A percentile compares a stretch with the other conserved stretches of the same genome.
These are phyloP conservation scores for Cyclotella atomus DNA, from an alignment of 108 stramenopile genomes.

Conservation along the genomic window DNA sequence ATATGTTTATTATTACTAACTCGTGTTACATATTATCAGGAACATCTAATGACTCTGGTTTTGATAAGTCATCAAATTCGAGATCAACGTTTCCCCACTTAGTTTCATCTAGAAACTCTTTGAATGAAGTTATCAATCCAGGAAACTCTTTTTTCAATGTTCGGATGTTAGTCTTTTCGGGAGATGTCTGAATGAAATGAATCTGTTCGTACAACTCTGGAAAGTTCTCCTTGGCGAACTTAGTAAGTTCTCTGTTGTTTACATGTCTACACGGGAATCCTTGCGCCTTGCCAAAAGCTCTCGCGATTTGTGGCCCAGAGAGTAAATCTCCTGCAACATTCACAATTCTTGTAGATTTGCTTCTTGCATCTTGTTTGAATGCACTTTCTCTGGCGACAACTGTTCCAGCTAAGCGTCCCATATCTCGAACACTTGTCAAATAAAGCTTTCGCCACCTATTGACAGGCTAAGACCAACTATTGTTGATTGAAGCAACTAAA, in stretches of 20 bases:
- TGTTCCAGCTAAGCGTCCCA: conserved; percentile 39
- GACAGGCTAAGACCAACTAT: too few relatives aligned
- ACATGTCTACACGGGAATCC: conserved; percentile 15
- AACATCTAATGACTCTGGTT: neutral
- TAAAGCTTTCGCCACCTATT: conserved; percentile 15
- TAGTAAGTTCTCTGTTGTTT: conserved; percentile 5
- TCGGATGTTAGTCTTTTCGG: conserved; percentile 14
- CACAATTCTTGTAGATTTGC: neutral
- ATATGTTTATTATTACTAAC: neutral
- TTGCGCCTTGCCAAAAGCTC: conserved; percentile 26
- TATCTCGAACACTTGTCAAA: conserved; percentile 40
- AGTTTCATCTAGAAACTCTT: conserved; percentile 24
- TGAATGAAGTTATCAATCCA: conserved; percentile 19
- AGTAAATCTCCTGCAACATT: conserved; percentile 33
- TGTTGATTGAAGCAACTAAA: too few relatives aligned
- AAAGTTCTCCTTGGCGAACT: conserved; percentile 18
- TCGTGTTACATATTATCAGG: neutral
- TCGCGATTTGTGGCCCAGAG: conserved; percentile 22
- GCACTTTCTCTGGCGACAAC: neutral
- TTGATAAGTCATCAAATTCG: conserved; percentile 18
- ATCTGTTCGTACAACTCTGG: conserved; percentile 24
- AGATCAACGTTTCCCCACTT: neutral
- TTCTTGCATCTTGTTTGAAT: neutral
- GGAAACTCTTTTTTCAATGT: conserved; percentile 18
- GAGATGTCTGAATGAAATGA: conserved; percentile 14